Conservation (phyloP, 352 stramenopile genomes). For the Vaucheria bursata region DNA sequence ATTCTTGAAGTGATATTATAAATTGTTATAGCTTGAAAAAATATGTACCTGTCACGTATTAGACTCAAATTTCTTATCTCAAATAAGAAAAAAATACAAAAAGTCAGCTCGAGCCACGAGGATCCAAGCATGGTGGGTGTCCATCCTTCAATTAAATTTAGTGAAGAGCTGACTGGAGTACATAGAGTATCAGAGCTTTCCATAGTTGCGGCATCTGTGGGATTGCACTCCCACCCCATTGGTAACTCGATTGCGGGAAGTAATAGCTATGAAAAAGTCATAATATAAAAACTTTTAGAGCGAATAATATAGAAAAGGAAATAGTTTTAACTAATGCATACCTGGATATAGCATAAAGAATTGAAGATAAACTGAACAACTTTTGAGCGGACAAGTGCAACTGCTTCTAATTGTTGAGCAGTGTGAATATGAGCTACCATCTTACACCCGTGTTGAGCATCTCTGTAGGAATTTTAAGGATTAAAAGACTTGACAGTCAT, state of each 20-base stretch:
- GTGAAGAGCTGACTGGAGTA: background rate
- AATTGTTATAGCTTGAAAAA: too few relatives aligned
- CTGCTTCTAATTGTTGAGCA: background rate
- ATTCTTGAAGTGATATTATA: too few relatives aligned
- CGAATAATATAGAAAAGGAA: background rate
- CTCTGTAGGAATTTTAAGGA: background rate
- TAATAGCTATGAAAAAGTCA: background rate
- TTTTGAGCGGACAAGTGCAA: background rate
- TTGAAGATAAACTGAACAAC: background rate
- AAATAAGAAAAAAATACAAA: slow-evolving; percentile 19
- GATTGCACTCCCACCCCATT: slow-evolving; percentile 5
- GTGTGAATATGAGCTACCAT: slow-evolving; percentile 3
- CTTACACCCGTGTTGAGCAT: background rate
- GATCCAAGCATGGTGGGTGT: slow-evolving; percentile 24
- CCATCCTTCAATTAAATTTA: slow-evolving; percentile 9
- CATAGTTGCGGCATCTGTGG: background rate
- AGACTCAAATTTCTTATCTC: too few relatives aligned
- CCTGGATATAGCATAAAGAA: background rate
- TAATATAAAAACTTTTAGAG: background rate
- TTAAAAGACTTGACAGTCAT: background rate
- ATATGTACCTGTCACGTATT: too few relatives aligned
- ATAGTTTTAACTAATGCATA: background rate
- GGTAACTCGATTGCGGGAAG: background rate
- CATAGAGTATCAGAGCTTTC: background rate
- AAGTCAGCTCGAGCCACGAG: slow-evolving; percentile 24